Evolutionary conservation across 2,329 filamentous ascomycete genomes (phyloP).

Genomic region (Coniella vitis): DNA sequence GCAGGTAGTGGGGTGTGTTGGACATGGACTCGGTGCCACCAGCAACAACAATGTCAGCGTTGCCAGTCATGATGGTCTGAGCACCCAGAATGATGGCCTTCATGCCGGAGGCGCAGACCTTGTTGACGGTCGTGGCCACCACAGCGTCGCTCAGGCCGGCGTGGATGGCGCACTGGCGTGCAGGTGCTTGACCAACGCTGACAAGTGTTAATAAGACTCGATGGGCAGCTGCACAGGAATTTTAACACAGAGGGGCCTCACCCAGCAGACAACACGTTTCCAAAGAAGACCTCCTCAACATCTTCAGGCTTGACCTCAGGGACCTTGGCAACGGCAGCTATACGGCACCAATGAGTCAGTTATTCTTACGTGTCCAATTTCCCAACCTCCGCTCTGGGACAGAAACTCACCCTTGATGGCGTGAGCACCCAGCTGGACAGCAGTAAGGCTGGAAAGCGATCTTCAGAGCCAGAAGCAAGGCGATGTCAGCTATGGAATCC

Average conservation of each 20-base stretch:
- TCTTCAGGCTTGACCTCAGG: conserved; percentile 81
- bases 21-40: conserved; percentile 98
- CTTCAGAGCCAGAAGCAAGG: conserved; percentile 38
- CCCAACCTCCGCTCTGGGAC: background rate
- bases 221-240: conserved; percentile 15
- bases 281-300: conserved; percentile 95
- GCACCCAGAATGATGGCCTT: conserved; percentile 93
- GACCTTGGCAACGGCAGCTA: conserved; percentile 75
- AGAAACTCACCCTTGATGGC: conserved; percentile 74
- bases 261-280: conserved; percentile 96
- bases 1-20: conserved; percentile 93
- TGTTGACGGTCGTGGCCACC: conserved; percentile 92
- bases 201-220: conserved; percentile 4
- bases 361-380: background rate
- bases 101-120: conserved; percentile 92
- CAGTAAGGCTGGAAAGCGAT: conserved; percentile 80
- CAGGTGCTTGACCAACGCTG: conserved; percentile 92
- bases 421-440: conserved; percentile 78
- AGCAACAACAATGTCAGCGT: conserved; percentile 85
- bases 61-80: conserved; percentile 96
- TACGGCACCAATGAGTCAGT: conserved; percentile 14
- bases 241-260: conserved; percentile 35
- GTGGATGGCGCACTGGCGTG: conserved; percentile 84
- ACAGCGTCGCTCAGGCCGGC: conserved; percentile 77
- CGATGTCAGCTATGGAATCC: conserved; percentile 15